Evolutionary conservation across 106 monocot genomes (phyloP).

Genomic region (Posidonia australis): DNA sequence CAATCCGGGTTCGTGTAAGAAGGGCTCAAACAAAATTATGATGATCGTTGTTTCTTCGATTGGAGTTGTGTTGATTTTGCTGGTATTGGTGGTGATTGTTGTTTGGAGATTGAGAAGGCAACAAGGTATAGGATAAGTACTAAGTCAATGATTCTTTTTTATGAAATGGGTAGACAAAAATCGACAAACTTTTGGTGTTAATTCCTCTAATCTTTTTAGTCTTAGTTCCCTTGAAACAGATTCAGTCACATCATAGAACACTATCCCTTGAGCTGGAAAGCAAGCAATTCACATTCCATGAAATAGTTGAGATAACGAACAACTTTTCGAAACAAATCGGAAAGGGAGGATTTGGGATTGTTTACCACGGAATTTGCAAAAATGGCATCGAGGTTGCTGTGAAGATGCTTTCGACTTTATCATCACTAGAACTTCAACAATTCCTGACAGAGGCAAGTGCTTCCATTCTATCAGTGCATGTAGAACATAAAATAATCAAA

Average conservation of each 20-base stretch:
- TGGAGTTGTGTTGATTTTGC: neutral
- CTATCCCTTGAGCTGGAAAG: slow-evolving; percentile 15
- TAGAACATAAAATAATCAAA: no score
- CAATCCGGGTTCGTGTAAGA: neutral
- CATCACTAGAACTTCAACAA: slow-evolving; percentile 17
- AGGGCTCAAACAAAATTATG: neutral
- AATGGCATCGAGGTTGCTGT: slow-evolving; percentile 40
- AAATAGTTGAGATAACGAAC: slow-evolving; percentile 27
- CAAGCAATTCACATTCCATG: slow-evolving; percentile 24
- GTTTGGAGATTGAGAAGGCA: neutral
- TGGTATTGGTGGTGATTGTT: neutral
- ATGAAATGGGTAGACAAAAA: no score
- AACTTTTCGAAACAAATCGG: slow-evolving; percentile 35
- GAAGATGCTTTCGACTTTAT: slow-evolving; percentile 22
- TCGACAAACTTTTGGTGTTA: neutral
- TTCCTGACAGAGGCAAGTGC: slow-evolving; percentile 28
- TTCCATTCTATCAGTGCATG: neutral
- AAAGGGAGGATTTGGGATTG: slow-evolving; percentile 50
- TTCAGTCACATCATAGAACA: neutral
- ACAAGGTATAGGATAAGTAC: neutral
- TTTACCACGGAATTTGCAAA: slow-evolving; percentile 31
- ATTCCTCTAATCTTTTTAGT: neutral
- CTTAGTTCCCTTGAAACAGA: neutral
- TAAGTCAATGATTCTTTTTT: neutral
- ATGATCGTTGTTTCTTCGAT: neutral